Base-by-base conservation (phyloP, 2,329 filamentous ascomycete species). In the Fusarium penzigii region DNA sequence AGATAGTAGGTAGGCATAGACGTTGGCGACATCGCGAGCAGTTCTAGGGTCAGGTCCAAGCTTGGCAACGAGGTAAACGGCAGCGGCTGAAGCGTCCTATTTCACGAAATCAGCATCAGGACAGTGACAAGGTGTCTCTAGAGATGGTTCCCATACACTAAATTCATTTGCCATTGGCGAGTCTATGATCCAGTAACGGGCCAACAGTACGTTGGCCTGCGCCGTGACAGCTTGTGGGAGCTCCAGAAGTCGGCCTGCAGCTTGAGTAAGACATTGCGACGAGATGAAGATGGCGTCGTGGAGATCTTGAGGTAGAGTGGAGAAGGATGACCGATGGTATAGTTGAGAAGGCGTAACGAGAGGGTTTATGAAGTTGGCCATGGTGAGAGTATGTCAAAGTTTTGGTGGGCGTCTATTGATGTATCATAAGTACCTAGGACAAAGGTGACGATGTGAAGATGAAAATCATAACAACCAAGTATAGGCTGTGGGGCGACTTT, bases 141-240 rank as follows among this genome's bases (percentile, higher is more conserved):
- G 25, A 20, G 29, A 11, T n/a, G 17, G 11, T 14, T 16, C 56
- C 20, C 74, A 49, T 68, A 80, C 78, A 63, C 75, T 80, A 50
- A 84, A 88, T 64, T 85, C 85, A 70, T 77, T 75, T 56, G 72
- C 73, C 75, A 81, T 82, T 65, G 73, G 78, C 49, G 71, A 83
- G 67, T 75, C 79, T 25, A 78, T 70, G 20, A 91, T 75, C 87
- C 89, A 96, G 73, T 91, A 94, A 13, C 93, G 83, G 46, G 88
- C 87, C 34, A 96, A 83, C 1, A 94, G 73, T 39, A 97, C 85
- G 66, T 92, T 90, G 3, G 92, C 90, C 65, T 92, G 89, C 5
- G 92, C 89, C 39, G 94, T 90, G 39, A 90, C 84, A 61, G 92
- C 90, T 68, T 96, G 92, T 7, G 91, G 89, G 39, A 97, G 79